These are phyloP conservation scores for Pinus albicaulis DNA, from an alignment of 75 land plant species.

Conservation along the genomic window DNA sequence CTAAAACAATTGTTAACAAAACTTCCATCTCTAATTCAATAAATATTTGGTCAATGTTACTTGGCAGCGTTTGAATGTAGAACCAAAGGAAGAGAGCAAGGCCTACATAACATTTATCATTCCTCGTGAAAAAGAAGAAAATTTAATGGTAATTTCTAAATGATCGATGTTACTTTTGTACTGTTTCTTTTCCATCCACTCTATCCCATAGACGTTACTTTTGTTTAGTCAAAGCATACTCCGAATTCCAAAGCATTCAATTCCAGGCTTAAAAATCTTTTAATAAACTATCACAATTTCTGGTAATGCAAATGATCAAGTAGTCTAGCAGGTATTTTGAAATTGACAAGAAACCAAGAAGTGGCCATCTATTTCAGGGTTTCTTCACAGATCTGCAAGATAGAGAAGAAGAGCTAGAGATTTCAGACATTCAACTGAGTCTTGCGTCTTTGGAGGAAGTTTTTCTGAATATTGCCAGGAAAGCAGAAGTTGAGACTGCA, in stretches of 20 bases:
- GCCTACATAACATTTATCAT: slow-evolving; percentile 20
- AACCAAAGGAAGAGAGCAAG: slow-evolving; percentile 16
- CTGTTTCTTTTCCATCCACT: background rate
- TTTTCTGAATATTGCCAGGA: slow-evolving; percentile 14
- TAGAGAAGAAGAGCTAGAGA: slow-evolving; percentile 14
- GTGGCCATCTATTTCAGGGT: slow-evolving; percentile 9
- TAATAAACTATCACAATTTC: background rate
- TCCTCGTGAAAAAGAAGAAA: slow-evolving; percentile 18
- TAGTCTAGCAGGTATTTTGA: background rate
- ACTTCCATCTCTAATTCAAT: background rate
- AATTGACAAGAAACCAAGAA: background rate
- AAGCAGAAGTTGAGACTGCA: slow-evolving; percentile 27
- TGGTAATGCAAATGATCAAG: background rate
- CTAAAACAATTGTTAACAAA: background rate
- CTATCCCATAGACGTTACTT: background rate
- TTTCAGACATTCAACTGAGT: slow-evolving; percentile 26
- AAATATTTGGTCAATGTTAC: background rate
- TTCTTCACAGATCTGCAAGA: slow-evolving; percentile 12
- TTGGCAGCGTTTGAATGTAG: slow-evolving; percentile 17
- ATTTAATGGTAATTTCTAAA: slow-evolving; percentile 9
- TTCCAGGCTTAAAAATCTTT: background rate
- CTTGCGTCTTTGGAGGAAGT: slow-evolving; percentile 24
- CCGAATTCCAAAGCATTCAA: background rate
- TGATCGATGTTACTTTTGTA: background rate
- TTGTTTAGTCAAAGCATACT: background rate